Base-by-base conservation (phyloP, 768 basidiomycete species). In the Gautieria morchelliformis region DNA sequence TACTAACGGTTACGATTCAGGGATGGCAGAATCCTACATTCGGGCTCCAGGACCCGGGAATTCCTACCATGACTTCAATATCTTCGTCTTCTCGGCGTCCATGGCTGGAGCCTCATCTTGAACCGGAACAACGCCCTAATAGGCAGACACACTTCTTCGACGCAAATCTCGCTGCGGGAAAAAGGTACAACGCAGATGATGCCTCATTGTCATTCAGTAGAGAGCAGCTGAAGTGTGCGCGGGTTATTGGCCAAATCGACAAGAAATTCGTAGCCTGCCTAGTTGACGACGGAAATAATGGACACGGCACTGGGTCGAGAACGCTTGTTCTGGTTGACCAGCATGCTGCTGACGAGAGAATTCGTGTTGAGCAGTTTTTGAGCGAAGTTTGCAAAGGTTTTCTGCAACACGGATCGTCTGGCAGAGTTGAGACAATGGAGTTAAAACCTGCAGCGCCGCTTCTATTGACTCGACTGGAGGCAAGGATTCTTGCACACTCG, bases 301-400 rank as follows among this genome's bases (percentile, higher is more conserved):
- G 39, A 57, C 63, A 63, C 41, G 58, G 42, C 40, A 64, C 58
- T 46, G 41, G 59, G 40, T 40, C 58, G 63, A 62, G 47, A 54
- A 66, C 71, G 1, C 77, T 98, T 32, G 74, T 95, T 33, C 76
- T 98, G 52, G 77, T 99, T 48, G 96, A 99, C 72, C 96, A 99
- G 69, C 96, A 99, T 67, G 96, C 96, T 12, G 95, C 94, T n/a
- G 92, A 96, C 66, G 96, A 99, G 70, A 84, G 96, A 20, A 74
- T 97, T 46, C 83, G 94, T 20, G 90, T 98, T 58, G 96, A 99
- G 71, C 71, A 73, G 27, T 87, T 90, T 67, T 75, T 95, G 63
- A 77, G 75, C 60, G 80, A 82, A 48, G 66, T 93, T n/a, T 93
- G 90, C 70, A 67, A 75, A 48, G 84, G 83, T 14, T 92, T 81